These are phyloP conservation scores for Tuctoria greenei DNA, from an alignment of 176 grass and related monocot species.

Conservation along the genomic window DNA sequence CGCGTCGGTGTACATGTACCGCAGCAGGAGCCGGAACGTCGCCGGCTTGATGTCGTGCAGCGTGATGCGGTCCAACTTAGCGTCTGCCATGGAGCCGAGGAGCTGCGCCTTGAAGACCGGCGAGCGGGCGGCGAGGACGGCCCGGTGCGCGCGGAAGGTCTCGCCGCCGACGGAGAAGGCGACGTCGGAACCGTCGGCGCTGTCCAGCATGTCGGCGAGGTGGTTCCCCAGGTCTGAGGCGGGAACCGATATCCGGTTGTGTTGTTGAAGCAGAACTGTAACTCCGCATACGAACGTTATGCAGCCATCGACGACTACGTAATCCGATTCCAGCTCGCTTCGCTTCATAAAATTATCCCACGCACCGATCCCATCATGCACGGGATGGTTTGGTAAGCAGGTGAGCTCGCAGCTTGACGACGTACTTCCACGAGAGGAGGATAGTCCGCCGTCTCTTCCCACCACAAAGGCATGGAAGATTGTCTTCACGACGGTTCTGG, in stretches of 20 bases:
- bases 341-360: no score
- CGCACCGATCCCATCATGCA: no score
- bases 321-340: no score
- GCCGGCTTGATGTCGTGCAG: not conserved
- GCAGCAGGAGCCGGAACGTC: not conserved
- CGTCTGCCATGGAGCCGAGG: not conserved
- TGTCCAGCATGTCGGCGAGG: not conserved
- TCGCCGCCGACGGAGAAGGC: not conserved
- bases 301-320: no score
- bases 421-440: no score
- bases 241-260: not conserved
- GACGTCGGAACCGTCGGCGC: not conserved
- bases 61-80: not conserved
- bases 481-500: no score
- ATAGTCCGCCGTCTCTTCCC: no score
- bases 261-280: not conserved
- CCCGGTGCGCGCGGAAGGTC: not conserved
- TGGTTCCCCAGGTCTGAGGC: not conserved
- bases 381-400: no score
- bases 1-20: not conserved
- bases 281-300: not conserved
- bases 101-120: not conserved
- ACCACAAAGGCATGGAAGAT: no score
- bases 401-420: no score
- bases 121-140: not conserved